Evolutionary conservation across 768 basidiomycete species (phyloP).

Genomic region (Leccinum broughii): DNA sequence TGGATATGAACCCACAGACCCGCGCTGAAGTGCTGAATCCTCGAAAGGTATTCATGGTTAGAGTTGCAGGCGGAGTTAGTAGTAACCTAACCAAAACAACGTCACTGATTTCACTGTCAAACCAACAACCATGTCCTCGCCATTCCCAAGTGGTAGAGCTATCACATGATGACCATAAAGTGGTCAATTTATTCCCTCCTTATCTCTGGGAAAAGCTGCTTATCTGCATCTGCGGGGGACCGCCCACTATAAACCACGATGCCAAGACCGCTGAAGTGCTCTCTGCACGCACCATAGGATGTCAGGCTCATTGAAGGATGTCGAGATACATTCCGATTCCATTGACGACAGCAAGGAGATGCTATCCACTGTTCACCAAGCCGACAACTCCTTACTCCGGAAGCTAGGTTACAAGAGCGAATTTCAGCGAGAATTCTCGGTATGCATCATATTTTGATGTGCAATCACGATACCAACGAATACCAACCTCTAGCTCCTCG

Average conservation of each 20-base stretch:
- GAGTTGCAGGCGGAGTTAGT: background rate
- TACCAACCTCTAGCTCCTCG: constrained; percentile 9
- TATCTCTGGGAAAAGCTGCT: constrained; percentile 2
- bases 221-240: background rate
- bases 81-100: background rate
- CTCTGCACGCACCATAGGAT: background rate
- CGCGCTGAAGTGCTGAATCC: constrained; percentile 52
- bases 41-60: constrained; percentile 28
- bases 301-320: background rate
- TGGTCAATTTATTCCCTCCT: background rate
- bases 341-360: background rate
- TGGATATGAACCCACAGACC: constrained; percentile 51
- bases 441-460: background rate
- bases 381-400: constrained; percentile 18
- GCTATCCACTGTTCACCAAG: constrained; percentile 10
- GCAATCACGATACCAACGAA: background rate
- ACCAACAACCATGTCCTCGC: background rate
- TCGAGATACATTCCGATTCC: background rate
- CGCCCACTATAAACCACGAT: background rate
- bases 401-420: constrained; percentile 31
- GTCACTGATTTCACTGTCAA: background rate
- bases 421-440: constrained; percentile 28
- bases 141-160: background rate
- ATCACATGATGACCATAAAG: background rate
- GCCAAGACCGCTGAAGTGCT: background rate